Percentiles rank a stretch among this genome's conserved stretches.
Evolutionary conservation across 2,329 filamentous ascomycete genomes (phyloP).

Genomic region (Amphichorda felina): DNA sequence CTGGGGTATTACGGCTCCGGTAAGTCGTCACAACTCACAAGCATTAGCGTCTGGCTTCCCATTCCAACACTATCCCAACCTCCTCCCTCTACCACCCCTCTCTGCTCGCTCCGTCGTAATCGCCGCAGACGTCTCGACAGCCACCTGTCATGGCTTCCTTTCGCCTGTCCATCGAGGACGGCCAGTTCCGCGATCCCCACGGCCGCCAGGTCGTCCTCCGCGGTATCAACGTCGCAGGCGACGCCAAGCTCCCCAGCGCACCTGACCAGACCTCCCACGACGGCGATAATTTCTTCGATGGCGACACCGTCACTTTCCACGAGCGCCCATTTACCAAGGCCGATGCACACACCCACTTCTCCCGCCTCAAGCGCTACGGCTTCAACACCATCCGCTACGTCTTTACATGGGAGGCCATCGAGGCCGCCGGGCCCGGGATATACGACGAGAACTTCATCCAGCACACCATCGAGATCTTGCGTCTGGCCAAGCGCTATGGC

Average conservation of each 20-base stretch:
- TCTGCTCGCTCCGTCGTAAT: no score
- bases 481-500: constrained; percentile 76
- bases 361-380: constrained; percentile 73
- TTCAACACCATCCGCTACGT: constrained; percentile 96
- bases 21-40: no score
- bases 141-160: constrained; percentile 57
- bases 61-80: no score
- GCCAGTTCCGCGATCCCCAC: constrained; percentile 68
- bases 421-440: constrained; percentile 76
- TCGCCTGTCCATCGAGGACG: constrained; percentile 73
- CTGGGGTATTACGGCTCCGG: no score
- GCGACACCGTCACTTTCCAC: constrained; percentile 83
- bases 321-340: constrained; percentile 71
- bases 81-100: neutral
- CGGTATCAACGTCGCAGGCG: constrained; percentile 87
- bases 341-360: constrained; percentile 79
- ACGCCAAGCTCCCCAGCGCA: constrained; percentile 76
- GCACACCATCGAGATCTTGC: constrained; percentile 76
- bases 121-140: neutral
- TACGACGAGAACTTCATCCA: constrained; percentile 93
- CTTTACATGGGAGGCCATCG: constrained; percentile 98
- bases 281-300: constrained; percentile 74
- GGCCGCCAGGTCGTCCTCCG: constrained; percentile 80
- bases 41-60: no score
- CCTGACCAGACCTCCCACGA: constrained; percentile 77